Evolutionary conservation across 805 yeast species (phyloP).

Genomic region (Ogataea zsoltii): DNA sequence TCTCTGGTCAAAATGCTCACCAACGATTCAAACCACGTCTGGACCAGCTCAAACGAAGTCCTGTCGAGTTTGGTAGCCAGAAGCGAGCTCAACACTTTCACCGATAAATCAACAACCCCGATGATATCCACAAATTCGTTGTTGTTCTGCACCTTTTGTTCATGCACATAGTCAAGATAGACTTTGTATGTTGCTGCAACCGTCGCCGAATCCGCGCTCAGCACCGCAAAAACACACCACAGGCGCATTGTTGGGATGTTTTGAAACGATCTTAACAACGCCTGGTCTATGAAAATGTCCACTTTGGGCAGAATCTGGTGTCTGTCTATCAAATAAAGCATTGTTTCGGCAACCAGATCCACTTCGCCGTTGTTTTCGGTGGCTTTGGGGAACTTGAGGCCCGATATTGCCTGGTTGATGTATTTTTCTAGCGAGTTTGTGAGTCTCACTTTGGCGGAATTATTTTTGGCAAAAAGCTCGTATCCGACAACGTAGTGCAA

Average conservation of each 20-base stretch:
- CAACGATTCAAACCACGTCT: constrained; percentile 21
- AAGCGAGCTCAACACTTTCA: constrained; percentile 18
- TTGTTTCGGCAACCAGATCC: constrained; percentile 36
- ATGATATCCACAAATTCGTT: constrained; percentile 40
- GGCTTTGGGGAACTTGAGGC: constrained; percentile 46
- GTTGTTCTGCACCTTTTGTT: constrained; percentile 36
- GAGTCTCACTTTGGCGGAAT: neutral
- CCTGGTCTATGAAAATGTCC: constrained; percentile 30
- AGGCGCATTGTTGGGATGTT: constrained; percentile 40
- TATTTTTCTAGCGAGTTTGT: constrained; percentile 9
- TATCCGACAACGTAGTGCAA: constrained; percentile 23
- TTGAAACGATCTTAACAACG: constrained; percentile 48
- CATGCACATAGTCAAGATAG: constrained; percentile 41
- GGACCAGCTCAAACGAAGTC: constrained; percentile 18
- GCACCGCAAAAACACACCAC: constrained; percentile 33
- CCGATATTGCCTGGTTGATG: constrained; percentile 19
- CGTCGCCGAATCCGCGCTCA: constrained; percentile 22
- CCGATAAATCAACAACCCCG: constrained; percentile 26
- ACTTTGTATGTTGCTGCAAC: constrained; percentile 40
- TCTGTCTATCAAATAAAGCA: constrained; percentile 19
- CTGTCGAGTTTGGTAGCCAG: constrained; percentile 9
- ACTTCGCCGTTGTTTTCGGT: constrained; percentile 32
- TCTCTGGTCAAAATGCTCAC: constrained; percentile 8
- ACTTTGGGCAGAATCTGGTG: constrained; percentile 21
- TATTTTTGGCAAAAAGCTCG: constrained; percentile 11